A percentile compares a stretch with the other conserved stretches of the same genome.
phyloP scores from a whole-genome alignment of 345 rosid species.

The Eucalyptus cloeziana region DNA sequence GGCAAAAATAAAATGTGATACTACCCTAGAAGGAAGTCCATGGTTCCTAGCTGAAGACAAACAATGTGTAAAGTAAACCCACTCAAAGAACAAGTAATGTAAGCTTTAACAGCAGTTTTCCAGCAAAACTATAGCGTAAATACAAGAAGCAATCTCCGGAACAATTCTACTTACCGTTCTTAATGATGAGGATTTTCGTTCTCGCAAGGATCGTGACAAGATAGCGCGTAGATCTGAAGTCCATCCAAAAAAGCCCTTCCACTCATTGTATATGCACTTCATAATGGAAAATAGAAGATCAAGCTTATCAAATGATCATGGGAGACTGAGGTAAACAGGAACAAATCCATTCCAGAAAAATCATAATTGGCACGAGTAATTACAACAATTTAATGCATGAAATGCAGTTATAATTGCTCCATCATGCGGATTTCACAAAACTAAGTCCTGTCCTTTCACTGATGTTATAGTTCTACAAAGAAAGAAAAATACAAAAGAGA shows the following conservation, averaged over 20 bases:
- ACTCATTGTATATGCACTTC: constrained; percentile 82
- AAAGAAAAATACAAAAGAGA: not conserved
- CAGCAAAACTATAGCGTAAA: not conserved
- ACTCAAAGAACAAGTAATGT: not conserved
- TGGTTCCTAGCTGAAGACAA: not conserved
- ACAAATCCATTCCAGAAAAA: not conserved
- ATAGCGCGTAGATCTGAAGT: constrained; percentile 51
- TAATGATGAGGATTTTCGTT: constrained; percentile 43
- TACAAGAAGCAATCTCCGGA: not conserved
- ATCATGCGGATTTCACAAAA: not conserved
- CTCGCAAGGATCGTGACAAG: constrained; percentile 58
- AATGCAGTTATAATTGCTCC: not conserved
- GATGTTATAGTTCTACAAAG: not conserved
- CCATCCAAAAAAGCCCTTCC: constrained; percentile 82
- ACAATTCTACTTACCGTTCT: constrained; percentile 35
- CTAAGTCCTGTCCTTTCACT: not conserved
- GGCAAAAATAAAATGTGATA: not conserved
- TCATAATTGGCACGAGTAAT: not conserved
- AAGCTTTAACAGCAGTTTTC: not conserved
- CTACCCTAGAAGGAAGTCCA: not conserved
- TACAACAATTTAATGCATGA: not conserved
- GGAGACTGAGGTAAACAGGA: too few species aligned
- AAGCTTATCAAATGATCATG: too few species aligned
- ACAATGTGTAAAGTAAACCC: not conserved
- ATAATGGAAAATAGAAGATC: not conserved